Percentiles rank a stretch among this genome's conserved stretches.
Conservation (phyloP, 23 red algal species). For the Gracilariopsis chorda region DNA sequence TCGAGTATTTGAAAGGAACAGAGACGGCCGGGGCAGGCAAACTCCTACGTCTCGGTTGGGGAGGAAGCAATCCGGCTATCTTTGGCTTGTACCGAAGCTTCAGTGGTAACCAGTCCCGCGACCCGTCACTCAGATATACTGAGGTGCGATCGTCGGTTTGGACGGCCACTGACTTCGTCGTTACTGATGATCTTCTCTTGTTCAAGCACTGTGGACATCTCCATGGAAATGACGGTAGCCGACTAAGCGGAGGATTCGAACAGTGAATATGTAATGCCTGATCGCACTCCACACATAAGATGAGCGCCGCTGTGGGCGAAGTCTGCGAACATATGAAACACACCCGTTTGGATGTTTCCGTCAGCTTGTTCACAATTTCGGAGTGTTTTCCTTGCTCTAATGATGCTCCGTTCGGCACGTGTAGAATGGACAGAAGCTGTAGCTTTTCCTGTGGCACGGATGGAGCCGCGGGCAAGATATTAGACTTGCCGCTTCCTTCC, state of each 20-base stretch:
- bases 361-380: neutral
- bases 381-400: too few relatives aligned
- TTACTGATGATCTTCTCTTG: neutral
- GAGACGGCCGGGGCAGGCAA: neutral
- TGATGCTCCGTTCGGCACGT: neutral
- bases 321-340: conserved; percentile 25
- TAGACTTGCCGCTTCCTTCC: neutral
- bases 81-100: conserved; percentile 61
- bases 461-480: neutral
- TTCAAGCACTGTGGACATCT: conserved; percentile 38
- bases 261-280: conserved; percentile 43
- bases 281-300: conserved; percentile 28
- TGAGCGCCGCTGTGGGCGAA: neutral
- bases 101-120: conserved; percentile 47
- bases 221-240: conserved; percentile 36
- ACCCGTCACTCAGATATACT: conserved; percentile 28
- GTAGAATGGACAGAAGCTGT: neutral
- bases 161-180: conserved; percentile 10
- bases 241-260: conserved; percentile 22
- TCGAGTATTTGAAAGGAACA: conserved; percentile 5
- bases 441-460: neutral
- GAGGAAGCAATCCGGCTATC: conserved; percentile 35
- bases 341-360: neutral
- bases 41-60: conserved; percentile 16
- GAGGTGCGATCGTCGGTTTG: conserved; percentile 69